phyloP scores from a whole-genome alignment of 306 rosid species.

The Phaseolus lunatus region DNA sequence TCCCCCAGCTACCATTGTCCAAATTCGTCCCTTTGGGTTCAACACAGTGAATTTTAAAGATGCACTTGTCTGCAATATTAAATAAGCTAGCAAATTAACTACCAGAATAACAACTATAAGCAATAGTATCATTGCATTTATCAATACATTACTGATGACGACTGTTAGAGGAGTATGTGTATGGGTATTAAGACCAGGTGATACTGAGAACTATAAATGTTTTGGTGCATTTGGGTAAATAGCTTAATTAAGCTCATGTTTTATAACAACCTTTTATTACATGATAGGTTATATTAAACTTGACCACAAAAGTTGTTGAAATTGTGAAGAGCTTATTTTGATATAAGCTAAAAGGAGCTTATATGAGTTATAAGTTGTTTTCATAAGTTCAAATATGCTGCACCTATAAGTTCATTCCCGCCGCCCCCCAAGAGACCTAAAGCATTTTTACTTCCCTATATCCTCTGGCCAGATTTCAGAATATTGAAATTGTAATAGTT shows the following conservation, averaged over 20 bases:
- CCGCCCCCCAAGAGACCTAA: background rate
- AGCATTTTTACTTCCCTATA: background rate
- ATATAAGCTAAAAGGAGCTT: background rate
- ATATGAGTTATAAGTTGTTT: background rate
- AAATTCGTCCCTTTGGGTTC: conserved; percentile 91
- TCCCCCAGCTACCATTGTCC: conserved; percentile 99
- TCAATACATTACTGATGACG: conserved; percentile 18
- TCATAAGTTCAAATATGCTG: background rate
- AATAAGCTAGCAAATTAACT: conserved; percentile 17
- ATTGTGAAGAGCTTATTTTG: background rate
- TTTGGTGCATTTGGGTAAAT: background rate
- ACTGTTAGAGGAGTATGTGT: conserved; percentile 5
- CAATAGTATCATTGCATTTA: conserved; percentile 36
- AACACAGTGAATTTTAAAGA: conserved; percentile 94
- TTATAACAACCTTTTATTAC: background rate
- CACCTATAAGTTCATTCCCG: background rate
- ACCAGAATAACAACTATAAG: conserved; percentile 20
- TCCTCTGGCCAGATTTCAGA: background rate
- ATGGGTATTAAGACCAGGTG: background rate
- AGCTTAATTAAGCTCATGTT: background rate
- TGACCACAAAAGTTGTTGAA: background rate
- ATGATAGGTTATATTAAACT: background rate
- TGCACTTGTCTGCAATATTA: conserved; percentile 82
- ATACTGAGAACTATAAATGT: conserved; percentile 16
- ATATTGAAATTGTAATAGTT: background rate